Base-by-base conservation (phyloP, 139 green algal species). In the Micractinium conductrix region DNA sequence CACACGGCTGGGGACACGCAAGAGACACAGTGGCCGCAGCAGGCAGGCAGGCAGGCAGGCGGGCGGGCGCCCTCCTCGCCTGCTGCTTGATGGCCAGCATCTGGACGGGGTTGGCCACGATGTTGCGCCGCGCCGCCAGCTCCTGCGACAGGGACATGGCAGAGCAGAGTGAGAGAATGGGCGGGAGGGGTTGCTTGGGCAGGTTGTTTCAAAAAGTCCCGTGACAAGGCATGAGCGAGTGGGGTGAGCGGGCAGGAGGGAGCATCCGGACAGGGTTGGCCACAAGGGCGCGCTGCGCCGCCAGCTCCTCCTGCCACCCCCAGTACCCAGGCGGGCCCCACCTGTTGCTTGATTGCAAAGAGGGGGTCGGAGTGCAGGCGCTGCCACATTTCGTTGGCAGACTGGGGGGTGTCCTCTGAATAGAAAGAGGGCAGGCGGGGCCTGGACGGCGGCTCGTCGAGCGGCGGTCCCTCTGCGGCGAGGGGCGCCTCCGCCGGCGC, bases 361-460 rank as follows among this genome's bases (percentile, higher is more conserved):
- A 99, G 88, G 1, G 97, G 97, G 85, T 99, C 97, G 53, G 93
- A 92, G 87, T 98, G 95, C 78, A 99, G 81, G 21, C 97, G 91
- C 44, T 88, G 79, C 97, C 97, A 99, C 40, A 91, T 89, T 91
- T 99, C 97, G 67, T 97, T 98, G 33, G 91, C 93, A 10, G 93
- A 95, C 10, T 88, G 85, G 2, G 92, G 92, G 14, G 91, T 94
- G 67, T 95, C 93, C 6, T 93, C 80, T 37, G 87, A 67, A 17
- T 94, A 90, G 78, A 96, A 94, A 6, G 91, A 90, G 1, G 92
- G 93, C 70, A 97, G 88, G 48, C 78, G 17, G 2, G 86, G 80
- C 26, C 80, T 69, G 17, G 87, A 69, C 26, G 92, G 82, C 1
- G 76, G 81, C 21, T 42, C 78, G 30, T 60, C 78, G 14, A 44